Percentiles rank a stretch among this genome's conserved stretches.
These are phyloP conservation scores for Hydrangea macrophylla DNA, from an alignment of 148 eudicot species.

Conservation along the genomic window DNA sequence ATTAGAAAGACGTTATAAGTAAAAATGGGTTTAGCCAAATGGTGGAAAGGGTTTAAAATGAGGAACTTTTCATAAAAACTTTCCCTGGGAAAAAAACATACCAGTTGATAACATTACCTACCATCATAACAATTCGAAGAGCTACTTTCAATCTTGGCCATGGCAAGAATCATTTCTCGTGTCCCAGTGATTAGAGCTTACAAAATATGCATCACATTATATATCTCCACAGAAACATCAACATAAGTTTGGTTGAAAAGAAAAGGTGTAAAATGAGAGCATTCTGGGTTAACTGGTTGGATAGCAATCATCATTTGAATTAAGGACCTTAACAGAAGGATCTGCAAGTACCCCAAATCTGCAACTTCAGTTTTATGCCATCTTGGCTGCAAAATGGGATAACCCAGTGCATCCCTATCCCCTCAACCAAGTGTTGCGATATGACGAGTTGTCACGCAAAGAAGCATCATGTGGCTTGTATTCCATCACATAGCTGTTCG, in stretches of 20 bases:
- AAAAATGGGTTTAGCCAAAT: no score
- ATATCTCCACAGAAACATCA: no score
- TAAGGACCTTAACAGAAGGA: not conserved
- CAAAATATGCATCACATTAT: not conserved
- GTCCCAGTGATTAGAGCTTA: not conserved
- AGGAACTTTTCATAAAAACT: no score
- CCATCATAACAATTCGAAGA: no score
- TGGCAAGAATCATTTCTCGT: no score
- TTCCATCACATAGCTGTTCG: constrained; percentile 86
- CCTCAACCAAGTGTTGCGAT: constrained; percentile 94
- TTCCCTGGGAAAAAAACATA: no score
- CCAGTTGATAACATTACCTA: no score
- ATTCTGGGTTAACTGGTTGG: not conserved
- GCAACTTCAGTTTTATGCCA: not conserved
- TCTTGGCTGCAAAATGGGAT: not conserved
- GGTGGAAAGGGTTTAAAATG: no score
- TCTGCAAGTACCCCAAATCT: not conserved
- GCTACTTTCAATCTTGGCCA: no score
- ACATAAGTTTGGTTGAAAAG: no score
- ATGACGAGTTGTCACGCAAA: constrained; percentile 87
- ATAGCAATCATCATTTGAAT: not conserved
- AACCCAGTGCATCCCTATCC: constrained; percentile 38
- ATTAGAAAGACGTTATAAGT: no score
- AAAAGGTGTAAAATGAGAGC: not conserved
- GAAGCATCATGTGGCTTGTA: constrained; percentile 97